Base-by-base conservation (phyloP, 1,284 basidiomycete genomes). In the Naganishia albida region DNA sequence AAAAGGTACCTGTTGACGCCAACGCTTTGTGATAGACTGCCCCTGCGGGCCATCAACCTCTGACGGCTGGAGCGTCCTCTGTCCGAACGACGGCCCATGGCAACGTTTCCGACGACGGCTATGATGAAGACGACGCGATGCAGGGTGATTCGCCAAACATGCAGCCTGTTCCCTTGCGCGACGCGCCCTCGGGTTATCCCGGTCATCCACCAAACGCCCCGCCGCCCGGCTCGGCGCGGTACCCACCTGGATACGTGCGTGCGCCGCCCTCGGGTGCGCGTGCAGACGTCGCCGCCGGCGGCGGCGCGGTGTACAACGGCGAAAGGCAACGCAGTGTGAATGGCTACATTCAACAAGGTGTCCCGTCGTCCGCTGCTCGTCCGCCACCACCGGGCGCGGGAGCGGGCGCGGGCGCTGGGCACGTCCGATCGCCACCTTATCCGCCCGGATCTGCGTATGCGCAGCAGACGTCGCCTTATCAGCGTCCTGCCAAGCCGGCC, bases 61-160 rank as follows among this genome's bases (percentile, higher is more conserved):
- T n/a, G 7, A 26, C 51, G 16, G 44, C 10, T 3, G 51, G 43
- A 25, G 10, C 30, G 18, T 42, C 49, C 2, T 53, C 50, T 34
- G 30, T 54, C 26, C 49, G 50, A 25, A 62, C 42, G 8, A 65
- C 39, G 10, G 51, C 40, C 16, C 40, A 48, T 38, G 25, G 12
- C 44, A 51, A 34, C 34, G 6, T 30, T 20, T 53, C 57, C 18
- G 50, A 51, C 13, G 64, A 59, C 10, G 64, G 64, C 23, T 60
- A 65, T 28, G 64, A 65, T 43, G 57, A 52, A 13, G 49, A 53
- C 18, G 64, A 59, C 10, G 26, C 38, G 20, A 48, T 40, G 43
- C 30, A 46, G 23, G 50, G 54, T 39, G 64, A 65, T 10, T 20
- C 39, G 25, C 15, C 43, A 26, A 57, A 51, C 23, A 43, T 48